A percentile compares a stretch with the other conserved stretches of the same genome.
Evolutionary conservation across 2,329 filamentous ascomycete species (phyloP).

Genomic region (Arthrobotrys entomopaga): DNA sequence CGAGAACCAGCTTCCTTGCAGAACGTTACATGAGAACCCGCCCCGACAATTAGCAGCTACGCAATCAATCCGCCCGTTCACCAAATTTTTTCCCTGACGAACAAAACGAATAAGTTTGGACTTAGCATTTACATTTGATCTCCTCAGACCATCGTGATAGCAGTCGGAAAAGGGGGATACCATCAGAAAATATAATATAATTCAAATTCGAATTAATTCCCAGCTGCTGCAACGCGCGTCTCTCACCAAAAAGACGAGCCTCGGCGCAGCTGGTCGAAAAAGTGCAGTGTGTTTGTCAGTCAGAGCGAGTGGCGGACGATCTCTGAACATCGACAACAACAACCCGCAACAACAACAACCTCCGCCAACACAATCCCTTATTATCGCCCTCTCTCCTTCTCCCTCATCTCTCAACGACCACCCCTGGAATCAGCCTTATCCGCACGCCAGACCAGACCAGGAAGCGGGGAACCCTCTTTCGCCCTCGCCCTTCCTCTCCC

Average conservation of each 20-base stretch:
- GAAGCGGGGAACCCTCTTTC: constrained; percentile 39
- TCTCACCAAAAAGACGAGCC: too few relatives aligned
- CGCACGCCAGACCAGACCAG: constrained; percentile 5
- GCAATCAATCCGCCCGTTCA: constrained; percentile 27
- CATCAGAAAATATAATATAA: neutral
- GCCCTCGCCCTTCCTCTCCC: constrained; percentile 29
- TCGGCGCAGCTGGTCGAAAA: too few relatives aligned
- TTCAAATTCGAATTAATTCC: neutral
- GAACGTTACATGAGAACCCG: constrained; percentile 53
- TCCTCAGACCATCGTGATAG: neutral
- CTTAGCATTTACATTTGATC: neutral
- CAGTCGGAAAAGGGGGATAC: neutral
- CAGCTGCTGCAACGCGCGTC: constrained; percentile 3
- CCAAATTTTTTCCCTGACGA: neutral
- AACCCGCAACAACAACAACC: constrained; percentile 6
- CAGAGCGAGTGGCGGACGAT: too few relatives aligned
- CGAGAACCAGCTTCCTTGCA: constrained; percentile 47
- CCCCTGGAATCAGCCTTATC: constrained; percentile 10
- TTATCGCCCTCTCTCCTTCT: neutral
- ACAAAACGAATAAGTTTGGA: neutral
- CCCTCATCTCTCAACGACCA: neutral
- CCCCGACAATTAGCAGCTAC: constrained; percentile 43
- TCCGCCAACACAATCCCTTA: constrained; percentile 17
- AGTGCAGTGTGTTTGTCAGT: too few relatives aligned
- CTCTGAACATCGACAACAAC: neutral